Evolutionary conservation across 192 early-diverging fungal species (phyloP).

Genomic region (Allomyces macrogynus): DNA sequence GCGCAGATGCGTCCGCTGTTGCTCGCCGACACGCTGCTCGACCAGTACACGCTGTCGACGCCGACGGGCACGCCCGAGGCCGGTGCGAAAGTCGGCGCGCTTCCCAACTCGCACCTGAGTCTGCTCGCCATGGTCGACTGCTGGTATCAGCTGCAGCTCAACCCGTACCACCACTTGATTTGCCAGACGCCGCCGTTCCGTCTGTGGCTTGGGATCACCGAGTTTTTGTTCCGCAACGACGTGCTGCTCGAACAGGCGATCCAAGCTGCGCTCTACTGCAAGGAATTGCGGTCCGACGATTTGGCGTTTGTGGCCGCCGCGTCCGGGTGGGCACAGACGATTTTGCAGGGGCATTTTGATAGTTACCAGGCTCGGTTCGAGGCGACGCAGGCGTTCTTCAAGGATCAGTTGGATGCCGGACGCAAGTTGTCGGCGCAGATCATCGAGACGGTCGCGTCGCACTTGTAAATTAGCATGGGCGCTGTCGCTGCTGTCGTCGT

Average conservation of each 20-base stretch:
- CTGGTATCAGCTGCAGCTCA: constrained; percentile 64
- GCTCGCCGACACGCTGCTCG: constrained; percentile 57
- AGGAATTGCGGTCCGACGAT: constrained; percentile 56
- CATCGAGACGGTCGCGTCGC: background rate
- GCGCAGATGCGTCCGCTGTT: constrained; percentile 42
- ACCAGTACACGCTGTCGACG: constrained; percentile 66
- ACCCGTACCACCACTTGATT: constrained; percentile 84
- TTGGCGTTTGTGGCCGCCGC: constrained; percentile 83
- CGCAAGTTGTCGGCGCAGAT: background rate
- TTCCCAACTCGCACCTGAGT: constrained; percentile 74
- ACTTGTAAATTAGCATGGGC: too few relatives aligned
- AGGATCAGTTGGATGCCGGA: constrained; percentile 20
- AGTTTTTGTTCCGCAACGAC: constrained; percentile 69
- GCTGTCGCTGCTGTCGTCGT: too few relatives aligned
- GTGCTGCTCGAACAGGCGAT: constrained; percentile 75
- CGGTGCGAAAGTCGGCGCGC: background rate
- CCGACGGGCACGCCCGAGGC: background rate
- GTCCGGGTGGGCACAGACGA: constrained; percentile 81
- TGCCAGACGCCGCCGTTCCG: constrained; percentile 91
- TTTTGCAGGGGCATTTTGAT: constrained; percentile 58
- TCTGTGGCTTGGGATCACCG: constrained; percentile 83
- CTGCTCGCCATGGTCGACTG: constrained; percentile 84
- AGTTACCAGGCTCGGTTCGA: constrained; percentile 71
- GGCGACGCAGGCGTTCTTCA: constrained; percentile 63
- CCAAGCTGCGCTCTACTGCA: constrained; percentile 50